Conservation (phyloP, 2,329 filamentous ascomycete genomes). For the Aureobasidium melanogenum region DNA sequence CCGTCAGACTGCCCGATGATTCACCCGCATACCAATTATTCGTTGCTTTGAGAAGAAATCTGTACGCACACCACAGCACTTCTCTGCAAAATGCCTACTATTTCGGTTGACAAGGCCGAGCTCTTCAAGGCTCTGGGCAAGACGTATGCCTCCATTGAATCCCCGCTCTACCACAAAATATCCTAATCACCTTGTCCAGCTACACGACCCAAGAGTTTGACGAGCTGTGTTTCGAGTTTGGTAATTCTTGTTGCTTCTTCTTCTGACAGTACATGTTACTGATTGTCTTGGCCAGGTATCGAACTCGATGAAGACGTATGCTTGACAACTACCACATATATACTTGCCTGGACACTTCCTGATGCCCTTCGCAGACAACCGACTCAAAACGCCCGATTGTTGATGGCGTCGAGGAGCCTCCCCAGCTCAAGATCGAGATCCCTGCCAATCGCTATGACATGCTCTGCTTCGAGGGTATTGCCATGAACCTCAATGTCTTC, state of each 20-base stretch:
- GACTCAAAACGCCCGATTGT: constrained; percentile 63
- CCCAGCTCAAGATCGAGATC: constrained; percentile 96
- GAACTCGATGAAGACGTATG: constrained; percentile 80
- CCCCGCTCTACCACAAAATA: constrained; percentile 16
- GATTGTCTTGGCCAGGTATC: constrained; percentile 38
- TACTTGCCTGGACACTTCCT: not conserved
- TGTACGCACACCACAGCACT: not conserved
- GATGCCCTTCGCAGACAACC: constrained; percentile 44
- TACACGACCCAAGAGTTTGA: constrained; percentile 81
- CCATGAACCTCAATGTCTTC: constrained; percentile 94
- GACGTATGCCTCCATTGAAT: constrained; percentile 46
- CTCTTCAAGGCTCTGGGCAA: constrained; percentile 88
- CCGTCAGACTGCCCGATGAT: not conserved
- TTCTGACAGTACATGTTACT: not conserved
- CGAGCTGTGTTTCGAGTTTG: constrained; percentile 96
- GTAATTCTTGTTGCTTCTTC: constrained; percentile 31
- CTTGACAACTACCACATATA: not conserved
- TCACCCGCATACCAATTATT: constrained; percentile 4
- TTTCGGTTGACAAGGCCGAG: constrained; percentile 89
- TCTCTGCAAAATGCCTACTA: constrained; percentile 73
- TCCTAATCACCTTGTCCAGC: constrained; percentile 44
- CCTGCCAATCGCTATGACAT: constrained; percentile 87
- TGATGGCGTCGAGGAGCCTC: constrained; percentile 72
- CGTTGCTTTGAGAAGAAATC: not conserved
- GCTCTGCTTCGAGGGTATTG: constrained; percentile 95